Conservation (phyloP, 352 stramenopile genomes). For the Globisporangium spiculum region DNA sequence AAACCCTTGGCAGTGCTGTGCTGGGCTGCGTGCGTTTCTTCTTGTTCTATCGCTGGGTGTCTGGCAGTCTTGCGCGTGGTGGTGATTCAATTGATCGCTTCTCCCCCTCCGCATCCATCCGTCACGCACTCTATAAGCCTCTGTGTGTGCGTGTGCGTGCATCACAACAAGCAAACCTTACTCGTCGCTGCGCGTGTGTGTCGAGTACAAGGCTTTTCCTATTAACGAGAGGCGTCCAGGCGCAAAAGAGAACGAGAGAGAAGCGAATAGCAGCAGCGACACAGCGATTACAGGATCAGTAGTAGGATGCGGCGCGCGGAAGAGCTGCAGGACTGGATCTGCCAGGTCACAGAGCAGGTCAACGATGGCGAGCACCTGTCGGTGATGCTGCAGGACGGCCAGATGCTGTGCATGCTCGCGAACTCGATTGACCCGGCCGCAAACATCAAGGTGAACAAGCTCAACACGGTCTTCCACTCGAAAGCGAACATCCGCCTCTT, state of each 20-base stretch:
- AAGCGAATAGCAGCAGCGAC: background rate
- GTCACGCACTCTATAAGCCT: background rate
- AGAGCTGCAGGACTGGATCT: slow-evolving; percentile 85
- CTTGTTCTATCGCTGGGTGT: background rate
- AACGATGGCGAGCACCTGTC: slow-evolving; percentile 79
- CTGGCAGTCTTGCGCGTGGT: background rate
- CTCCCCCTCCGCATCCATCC: background rate
- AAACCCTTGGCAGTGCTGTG: background rate
- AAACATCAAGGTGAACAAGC: slow-evolving; percentile 83
- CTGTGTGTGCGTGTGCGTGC: background rate
- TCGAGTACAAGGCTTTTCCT: background rate
- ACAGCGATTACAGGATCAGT: background rate
- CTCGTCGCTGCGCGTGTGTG: background rate
- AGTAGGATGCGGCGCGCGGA: slow-evolving; percentile 61
- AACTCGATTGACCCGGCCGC: slow-evolving; percentile 77
- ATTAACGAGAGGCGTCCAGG: background rate
- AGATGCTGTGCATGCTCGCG: slow-evolving; percentile 82
- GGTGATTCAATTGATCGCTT: background rate
- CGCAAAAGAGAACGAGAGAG: background rate
- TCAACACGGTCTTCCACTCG: slow-evolving; percentile 88
- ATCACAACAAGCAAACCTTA: background rate
- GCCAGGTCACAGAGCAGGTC: slow-evolving; percentile 65
- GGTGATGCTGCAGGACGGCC: slow-evolving; percentile 78
- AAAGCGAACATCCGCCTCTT: slow-evolving; percentile 85
- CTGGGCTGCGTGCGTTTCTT: background rate